These are phyloP conservation scores for Scalesia atractyloides DNA, from an alignment of 129 eudicot species.

Conservation along the genomic window DNA sequence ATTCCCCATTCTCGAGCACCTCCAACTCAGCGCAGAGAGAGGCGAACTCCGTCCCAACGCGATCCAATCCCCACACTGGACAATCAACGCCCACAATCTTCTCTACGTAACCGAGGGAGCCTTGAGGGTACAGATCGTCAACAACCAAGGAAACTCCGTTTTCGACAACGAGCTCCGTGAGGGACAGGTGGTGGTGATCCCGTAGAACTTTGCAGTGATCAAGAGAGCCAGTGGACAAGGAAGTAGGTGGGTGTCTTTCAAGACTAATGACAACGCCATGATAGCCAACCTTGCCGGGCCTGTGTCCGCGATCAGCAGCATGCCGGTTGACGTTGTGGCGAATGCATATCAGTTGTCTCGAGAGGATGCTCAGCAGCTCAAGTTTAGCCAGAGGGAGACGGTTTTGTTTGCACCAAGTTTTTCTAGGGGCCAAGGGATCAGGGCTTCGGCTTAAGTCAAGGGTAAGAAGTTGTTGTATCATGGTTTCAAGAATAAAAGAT, in stretches of 20 bases:
- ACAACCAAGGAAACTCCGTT: conserved; percentile 57
- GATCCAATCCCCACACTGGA: conserved; percentile 64
- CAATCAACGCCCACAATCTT: conserved; percentile 55
- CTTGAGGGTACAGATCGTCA: conserved; percentile 58
- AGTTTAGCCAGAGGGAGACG: conserved; percentile 17
- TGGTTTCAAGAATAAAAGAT: background rate
- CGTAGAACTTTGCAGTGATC: conserved; percentile 61
- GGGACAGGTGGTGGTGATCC: conserved; percentile 69
- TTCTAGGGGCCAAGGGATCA: background rate
- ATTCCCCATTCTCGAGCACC: conserved; percentile 53
- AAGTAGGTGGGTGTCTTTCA: conserved; percentile 60
- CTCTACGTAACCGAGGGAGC: conserved; percentile 53
- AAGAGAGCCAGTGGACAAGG: conserved; percentile 62
- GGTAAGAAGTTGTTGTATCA: too few relatives aligned
- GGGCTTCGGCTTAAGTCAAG: conserved; percentile 15
- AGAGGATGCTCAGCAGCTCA: conserved; percentile 44
- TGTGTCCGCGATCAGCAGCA: conserved; percentile 51
- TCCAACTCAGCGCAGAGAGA: conserved; percentile 58
- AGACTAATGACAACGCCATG: conserved; percentile 71
- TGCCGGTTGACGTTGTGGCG: conserved; percentile 58
- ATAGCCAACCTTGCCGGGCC: conserved; percentile 62
- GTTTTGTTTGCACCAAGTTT: conserved; percentile 8
- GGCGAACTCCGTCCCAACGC: conserved; percentile 64
- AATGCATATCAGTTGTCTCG: conserved; percentile 52
- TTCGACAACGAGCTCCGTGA: conserved; percentile 46